Evolutionary conservation across 345 rosid species (phyloP), one percentile per base, ranked within the genome.

Genomic region (Sapria himalayana): DNA sequence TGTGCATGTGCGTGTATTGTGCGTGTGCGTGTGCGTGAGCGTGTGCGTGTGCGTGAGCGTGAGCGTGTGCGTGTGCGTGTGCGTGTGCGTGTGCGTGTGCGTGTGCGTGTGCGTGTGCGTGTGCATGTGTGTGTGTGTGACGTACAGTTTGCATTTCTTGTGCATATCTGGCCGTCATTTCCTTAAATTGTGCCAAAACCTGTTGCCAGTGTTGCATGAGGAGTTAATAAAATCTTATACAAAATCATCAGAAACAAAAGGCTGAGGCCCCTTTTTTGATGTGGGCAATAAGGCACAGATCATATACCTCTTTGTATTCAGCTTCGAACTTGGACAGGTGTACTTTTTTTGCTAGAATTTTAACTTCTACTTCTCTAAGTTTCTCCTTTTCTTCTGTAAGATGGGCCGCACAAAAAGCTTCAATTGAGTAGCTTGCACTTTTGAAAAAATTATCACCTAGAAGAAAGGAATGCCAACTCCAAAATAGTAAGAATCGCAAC

Each of bases 381-480:
- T 64, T 60, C 39, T 69, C 79, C 50, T 84, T 91, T 54, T 74
- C 95, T 67, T 80, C 71, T 0, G 32, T 25, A 54, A 80, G 84
- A 39, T 78, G 65, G 41, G 68, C 79, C 45, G 89, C 85, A 52
- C 78, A 84, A 45, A 84, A 61, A 47, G 86, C 92, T 66, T 91
- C 92, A 51, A 91, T 61, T 22, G 86, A 76, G 64, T 91, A 91
- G 68, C 70, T 69, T 50, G 71, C 92, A 43, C 78, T 75, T 57
- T 71, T 84, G 51, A 91, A 91, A 65, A 91, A 91, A 41, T 84
- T 91, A 60, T 84, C 99, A 53, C 99, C 99, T 91, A 57, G 32
- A 58, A 60, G 37, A 31, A 25, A 51, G 15, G 29, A 21, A n/a
- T n/a, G n/a, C n/a, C n/a, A n/a, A n/a, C n/a, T n/a, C n/a, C n/a